phyloP scores from a whole-genome alignment of 176 grass and related monocot species.

The Zea mays region Zm-B73-REFERENCE-NAM-5.0 NC_050096.1:242419001-242419500 shows the following conservation, averaged over 20 bases:
- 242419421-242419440: slow-evolving; percentile 61
- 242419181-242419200: slow-evolving; percentile 37
- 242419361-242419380: slow-evolving; percentile 83
- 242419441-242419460: slow-evolving; percentile 72
- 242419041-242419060: slow-evolving; percentile 47
- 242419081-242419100: slow-evolving; percentile 57
- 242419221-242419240: slow-evolving; percentile 44
- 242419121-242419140: slow-evolving; percentile 40
- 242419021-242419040: slow-evolving; percentile 31
- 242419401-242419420: slow-evolving; percentile 68
- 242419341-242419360: slow-evolving; percentile 81
- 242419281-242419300: slow-evolving; percentile 66
- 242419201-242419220: slow-evolving; percentile 45
- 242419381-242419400: slow-evolving; percentile 58
- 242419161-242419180: slow-evolving; percentile 41
- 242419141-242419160: slow-evolving; percentile 30
- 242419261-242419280: slow-evolving; percentile 66
- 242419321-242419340: slow-evolving; percentile 51
- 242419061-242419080: slow-evolving; percentile 70
- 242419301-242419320: slow-evolving; percentile 46
- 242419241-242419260: slow-evolving; percentile 58
- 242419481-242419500: slow-evolving; percentile 84
- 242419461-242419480: slow-evolving; percentile 82
- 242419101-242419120: slow-evolving; percentile 55
- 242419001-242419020: slow-evolving; percentile 20